These are phyloP conservation scores for Cercospora janseana DNA, from an alignment of 2,329 filamentous ascomycete species.

Conservation along the genomic window DNA sequence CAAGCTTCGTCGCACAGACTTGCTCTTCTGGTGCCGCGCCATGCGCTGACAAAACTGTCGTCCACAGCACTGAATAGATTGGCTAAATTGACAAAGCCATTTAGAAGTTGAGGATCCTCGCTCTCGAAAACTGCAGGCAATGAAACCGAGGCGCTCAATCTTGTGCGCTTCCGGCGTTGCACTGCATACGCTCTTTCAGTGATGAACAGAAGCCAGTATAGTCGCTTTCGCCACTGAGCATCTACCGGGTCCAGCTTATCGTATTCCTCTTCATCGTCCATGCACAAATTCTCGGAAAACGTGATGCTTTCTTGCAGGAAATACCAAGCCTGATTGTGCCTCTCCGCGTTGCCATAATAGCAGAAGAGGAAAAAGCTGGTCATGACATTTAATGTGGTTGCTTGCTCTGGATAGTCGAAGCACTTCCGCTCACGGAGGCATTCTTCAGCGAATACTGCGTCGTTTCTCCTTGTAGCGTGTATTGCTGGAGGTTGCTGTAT, in stretches of 20 bases:
- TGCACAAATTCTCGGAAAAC: constrained; percentile 35
- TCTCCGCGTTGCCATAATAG: constrained; percentile 39
- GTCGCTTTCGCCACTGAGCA: constrained; percentile 37
- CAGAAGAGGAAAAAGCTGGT: constrained; percentile 40
- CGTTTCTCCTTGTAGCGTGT: constrained; percentile 28
- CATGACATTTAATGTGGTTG: constrained; percentile 35
- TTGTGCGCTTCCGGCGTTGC: constrained; percentile 37
- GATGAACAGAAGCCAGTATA: constrained; percentile 41
- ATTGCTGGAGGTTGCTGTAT: constrained; percentile 32
- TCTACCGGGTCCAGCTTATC: constrained; percentile 34
- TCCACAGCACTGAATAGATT: constrained; percentile 40
- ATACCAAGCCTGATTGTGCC: constrained; percentile 37
- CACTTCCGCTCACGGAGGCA: constrained; percentile 35
- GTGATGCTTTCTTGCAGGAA: constrained; percentile 40
- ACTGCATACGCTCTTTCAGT: constrained; percentile 40
- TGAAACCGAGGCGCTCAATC: constrained; percentile 34
- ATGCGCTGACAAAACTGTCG: constrained; percentile 38
- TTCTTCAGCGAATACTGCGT: constrained; percentile 38
- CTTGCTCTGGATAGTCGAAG: constrained; percentile 35
- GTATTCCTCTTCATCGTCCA: constrained; percentile 38
- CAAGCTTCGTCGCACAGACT: constrained; percentile 38
- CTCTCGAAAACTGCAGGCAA: constrained; percentile 37
- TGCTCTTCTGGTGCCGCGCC: constrained; percentile 36
- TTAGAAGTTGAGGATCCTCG: constrained; percentile 38
- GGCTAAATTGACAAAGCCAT: constrained; percentile 38